Evolutionary conservation across 768 basidiomycete genomes (phyloP), one percentile per base, ranked within the genome.

Genomic region (Leccinum obscurum): DNA sequence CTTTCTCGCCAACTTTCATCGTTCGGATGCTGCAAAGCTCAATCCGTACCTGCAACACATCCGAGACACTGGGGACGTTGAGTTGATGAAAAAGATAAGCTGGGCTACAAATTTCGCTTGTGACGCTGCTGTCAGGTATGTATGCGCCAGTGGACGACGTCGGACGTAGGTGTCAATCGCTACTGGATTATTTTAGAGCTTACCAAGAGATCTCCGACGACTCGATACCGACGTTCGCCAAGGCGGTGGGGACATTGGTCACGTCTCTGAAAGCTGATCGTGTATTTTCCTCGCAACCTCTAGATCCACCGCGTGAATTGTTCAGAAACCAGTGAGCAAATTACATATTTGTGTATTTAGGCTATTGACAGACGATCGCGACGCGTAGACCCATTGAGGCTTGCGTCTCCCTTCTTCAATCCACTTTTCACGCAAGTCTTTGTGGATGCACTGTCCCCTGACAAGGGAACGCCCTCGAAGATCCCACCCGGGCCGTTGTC

Each of bases 1-100:
- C 11, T 71, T 88, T 35, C 79, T 90, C 3, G 84, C 84, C 56
- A 88, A 88, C 65, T 90, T 85, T 68, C 89, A 89, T 69, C 87
- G 85, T 66, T 87, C 86, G 0, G 87, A 88, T 66, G 86, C 85
- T 10, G 83, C 85, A 10, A 86, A 81, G 62, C 78, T 88, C 41
- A 90, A 90, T 69, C 83, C 83, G 1, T 89, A 87, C 66, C 76
- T 89, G 9, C 80, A 80, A 26, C 75, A 77, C 28, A 82, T 89
- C 30, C 74, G 73, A 37, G 77, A 79, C 37, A 79, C 77, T 0
- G 64, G 71, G 4, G 84, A 89, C 61, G 71, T 74, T 6, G 80
- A 78, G 10, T 66, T 88, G 2, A 81, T 89, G 81, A 73, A 73
- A 22, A 86, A 81, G 67, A 76, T 87, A 32, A 83, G 81, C 59